Evolutionary conservation across 2,329 filamentous ascomycete species (phyloP).

Genomic region (Claviceps arundinis): DNA sequence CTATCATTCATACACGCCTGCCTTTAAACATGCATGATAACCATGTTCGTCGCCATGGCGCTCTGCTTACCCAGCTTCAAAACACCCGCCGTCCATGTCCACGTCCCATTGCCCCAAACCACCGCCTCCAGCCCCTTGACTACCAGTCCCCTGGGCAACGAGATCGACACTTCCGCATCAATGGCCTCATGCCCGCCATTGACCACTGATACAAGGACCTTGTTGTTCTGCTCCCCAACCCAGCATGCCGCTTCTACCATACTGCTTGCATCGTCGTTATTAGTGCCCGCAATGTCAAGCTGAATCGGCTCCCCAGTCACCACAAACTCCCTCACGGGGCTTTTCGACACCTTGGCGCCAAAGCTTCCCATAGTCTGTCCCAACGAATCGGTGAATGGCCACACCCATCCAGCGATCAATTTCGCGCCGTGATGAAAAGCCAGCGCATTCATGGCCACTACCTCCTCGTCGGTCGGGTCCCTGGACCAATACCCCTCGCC

Average conservation of each 20-base stretch:
- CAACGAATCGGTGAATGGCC: slow-evolving; percentile 24
- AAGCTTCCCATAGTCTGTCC: slow-evolving; percentile 26
- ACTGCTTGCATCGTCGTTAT: neutral
- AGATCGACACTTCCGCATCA: slow-evolving; percentile 5
- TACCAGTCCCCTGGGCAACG: slow-evolving; percentile 6
- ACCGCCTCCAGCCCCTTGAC: slow-evolving; percentile 5
- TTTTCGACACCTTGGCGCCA: slow-evolving; percentile 21
- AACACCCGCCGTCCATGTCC: slow-evolving; percentile 3
- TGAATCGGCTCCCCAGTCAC: slow-evolving; percentile 17
- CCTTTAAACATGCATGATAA: slow-evolving; percentile 5
- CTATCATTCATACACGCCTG: too few relatives aligned
- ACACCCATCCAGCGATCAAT: slow-evolving; percentile 32
- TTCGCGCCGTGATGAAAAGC: slow-evolving; percentile 32
- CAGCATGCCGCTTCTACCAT: slow-evolving; percentile 14
- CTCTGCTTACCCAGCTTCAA: slow-evolving; percentile 5
- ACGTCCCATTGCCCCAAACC: slow-evolving; percentile 12
- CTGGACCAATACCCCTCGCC: slow-evolving; percentile 35
- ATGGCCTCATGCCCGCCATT: slow-evolving; percentile 12
- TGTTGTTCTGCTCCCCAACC: slow-evolving; percentile 3
- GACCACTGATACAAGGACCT: slow-evolving; percentile 11
- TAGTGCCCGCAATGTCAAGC: neutral
- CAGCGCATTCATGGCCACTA: slow-evolving; percentile 29
- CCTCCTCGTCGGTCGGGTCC: slow-evolving; percentile 29
- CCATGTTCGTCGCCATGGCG: slow-evolving; percentile 15
- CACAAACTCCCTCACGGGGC: slow-evolving; percentile 26